These are phyloP conservation scores for Fusarium oligoseptatum DNA, from an alignment of 2,329 filamentous ascomycete species.

Conservation along the genomic window DNA sequence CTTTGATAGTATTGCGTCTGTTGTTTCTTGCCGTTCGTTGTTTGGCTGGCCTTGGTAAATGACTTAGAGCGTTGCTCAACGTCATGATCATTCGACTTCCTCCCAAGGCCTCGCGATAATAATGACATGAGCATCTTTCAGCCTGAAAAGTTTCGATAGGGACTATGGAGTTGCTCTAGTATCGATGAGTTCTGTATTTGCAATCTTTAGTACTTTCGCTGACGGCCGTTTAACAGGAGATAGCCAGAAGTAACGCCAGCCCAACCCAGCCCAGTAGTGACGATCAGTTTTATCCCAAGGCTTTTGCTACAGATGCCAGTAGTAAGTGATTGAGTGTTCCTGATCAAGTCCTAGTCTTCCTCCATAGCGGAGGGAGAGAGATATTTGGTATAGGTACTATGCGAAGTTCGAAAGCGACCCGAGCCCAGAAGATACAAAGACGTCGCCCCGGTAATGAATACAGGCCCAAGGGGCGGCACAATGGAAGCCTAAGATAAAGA, in stretches of 20 bases:
- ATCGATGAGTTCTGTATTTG: too few species aligned
- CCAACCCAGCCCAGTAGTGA: not conserved
- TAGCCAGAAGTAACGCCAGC: too few species aligned
- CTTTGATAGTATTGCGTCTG: not conserved
- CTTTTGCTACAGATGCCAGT: not conserved
- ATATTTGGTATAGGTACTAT: not conserved
- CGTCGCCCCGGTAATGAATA: not conserved
- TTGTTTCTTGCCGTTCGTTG: not conserved
- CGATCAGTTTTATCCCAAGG: not conserved
- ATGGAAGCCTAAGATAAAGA: too few species aligned
- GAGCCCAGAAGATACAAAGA: not conserved
- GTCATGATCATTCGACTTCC: not conserved
- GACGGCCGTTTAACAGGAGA: not conserved
- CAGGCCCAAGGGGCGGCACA: not conserved
- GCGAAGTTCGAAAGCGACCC: not conserved
- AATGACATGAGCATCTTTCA: not conserved
- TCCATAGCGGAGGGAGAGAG: too few species aligned
- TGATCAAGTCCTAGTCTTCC: not conserved
- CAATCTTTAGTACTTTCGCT: not conserved
- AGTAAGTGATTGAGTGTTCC: not conserved
- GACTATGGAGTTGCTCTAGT: not conserved
- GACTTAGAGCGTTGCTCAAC: not conserved
- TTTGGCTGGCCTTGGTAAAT: not conserved
- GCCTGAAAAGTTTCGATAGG: too few species aligned
- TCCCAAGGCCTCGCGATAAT: not conserved